Evolutionary conservation across 805 yeast genomes (phyloP).

Genomic region (Pichia insulana): DNA sequence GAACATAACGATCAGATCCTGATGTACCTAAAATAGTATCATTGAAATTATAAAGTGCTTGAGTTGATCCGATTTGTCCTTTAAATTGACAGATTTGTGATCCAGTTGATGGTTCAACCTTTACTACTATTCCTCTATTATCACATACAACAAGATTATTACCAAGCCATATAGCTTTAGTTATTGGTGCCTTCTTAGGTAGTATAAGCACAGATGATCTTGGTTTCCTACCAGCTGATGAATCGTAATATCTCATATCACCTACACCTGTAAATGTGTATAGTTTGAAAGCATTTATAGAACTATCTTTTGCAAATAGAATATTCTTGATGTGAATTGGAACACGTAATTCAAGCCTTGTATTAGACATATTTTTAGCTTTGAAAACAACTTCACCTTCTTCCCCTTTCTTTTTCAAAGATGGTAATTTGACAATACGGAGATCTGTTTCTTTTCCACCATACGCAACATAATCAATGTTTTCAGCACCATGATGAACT

Average conservation of each 20-base stretch:
- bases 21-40: conserved; percentile 56
- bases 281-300: conserved; percentile 37
- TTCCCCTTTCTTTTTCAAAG: conserved; percentile 4
- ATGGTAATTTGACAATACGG: conserved; percentile 33
- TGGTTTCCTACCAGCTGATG: conserved; percentile 63
- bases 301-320: conserved; percentile 31
- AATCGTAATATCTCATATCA: conserved; percentile 65
- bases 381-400: conserved; percentile 39
- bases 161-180: conserved; percentile 21
- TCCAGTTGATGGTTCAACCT: conserved; percentile 43
- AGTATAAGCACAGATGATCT: conserved; percentile 35
- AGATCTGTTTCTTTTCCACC: conserved; percentile 86
- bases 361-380: conserved; percentile 79
- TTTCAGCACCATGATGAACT: conserved; percentile 9
- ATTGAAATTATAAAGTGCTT: conserved; percentile 25
- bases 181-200: conserved; percentile 13
- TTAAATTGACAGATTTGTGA: conserved; percentile 59
- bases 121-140: conserved; percentile 55
- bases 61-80: conserved; percentile 71
- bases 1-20: conserved; percentile 78
- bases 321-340: conserved; percentile 73
- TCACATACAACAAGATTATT: conserved; percentile 60
- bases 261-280: conserved; percentile 69
- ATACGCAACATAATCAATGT: conserved; percentile 56
- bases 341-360: conserved; percentile 66